phyloP scores from a whole-genome alignment of 805 yeast genomes.

The Sungouiozyma intestinalis region DNA sequence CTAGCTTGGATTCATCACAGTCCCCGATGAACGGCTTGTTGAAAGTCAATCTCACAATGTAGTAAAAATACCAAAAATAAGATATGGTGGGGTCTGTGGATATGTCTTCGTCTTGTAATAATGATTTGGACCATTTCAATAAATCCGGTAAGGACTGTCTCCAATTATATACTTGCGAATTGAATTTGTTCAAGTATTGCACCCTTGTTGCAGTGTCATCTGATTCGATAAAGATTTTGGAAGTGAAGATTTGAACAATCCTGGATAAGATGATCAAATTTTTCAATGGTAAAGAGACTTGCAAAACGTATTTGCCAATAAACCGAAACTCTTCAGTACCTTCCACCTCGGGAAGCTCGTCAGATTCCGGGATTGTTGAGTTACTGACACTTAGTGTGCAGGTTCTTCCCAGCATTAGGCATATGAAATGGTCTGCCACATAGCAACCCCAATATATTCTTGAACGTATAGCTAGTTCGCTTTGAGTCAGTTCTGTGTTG shows the following conservation, averaged over 20 bases:
- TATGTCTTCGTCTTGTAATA: slow-evolving; percentile 34
- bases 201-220: slow-evolving; percentile 29
- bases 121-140: slow-evolving; percentile 37
- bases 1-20: slow-evolving; percentile 18
- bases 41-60: slow-evolving; percentile 46
- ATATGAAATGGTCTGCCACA: slow-evolving; percentile 53
- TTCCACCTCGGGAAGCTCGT: slow-evolving; percentile 48
- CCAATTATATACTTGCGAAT: slow-evolving; percentile 44
- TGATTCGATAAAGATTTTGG: slow-evolving; percentile 26
- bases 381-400: slow-evolving; percentile 44
- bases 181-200: slow-evolving; percentile 33
- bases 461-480: slow-evolving; percentile 46
- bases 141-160: slow-evolving; percentile 38
- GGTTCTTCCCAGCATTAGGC: slow-evolving; percentile 50
- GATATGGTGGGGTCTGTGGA: slow-evolving; percentile 42
- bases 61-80: slow-evolving; percentile 46
- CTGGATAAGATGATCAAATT: slow-evolving; percentile 36
- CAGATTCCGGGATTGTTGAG: slow-evolving; percentile 50
- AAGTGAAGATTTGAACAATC: slow-evolving; percentile 28
- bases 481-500: slow-evolving; percentile 32
- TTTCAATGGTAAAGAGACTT: slow-evolving; percentile 29
- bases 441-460: slow-evolving; percentile 61
- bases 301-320: slow-evolving; percentile 23
- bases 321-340: slow-evolving; percentile 52
- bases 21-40: slow-evolving; percentile 50